Base-by-base conservation (phyloP, 2,329 filamentous ascomycete genomes). In the Pseudocercospora musae region DNA sequence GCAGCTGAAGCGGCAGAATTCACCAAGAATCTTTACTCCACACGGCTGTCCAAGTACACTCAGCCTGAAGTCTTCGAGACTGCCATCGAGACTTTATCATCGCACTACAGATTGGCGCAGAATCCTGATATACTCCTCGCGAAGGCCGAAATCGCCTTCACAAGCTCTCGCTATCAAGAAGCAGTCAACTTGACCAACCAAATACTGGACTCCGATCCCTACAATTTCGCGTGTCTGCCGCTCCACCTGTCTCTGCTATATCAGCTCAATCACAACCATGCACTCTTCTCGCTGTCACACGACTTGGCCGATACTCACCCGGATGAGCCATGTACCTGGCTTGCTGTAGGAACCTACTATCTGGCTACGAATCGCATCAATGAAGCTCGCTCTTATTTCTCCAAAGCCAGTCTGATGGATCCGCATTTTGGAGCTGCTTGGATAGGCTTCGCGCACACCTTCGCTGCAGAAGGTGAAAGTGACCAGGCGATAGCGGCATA, bases 371-470 rank as follows among this genome's bases (percentile, higher is more conserved):
- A 87, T 69, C 93, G 92, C 72, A 92, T 99, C 62, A 90, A 95
- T 3, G 95, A 99, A 78, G 93, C 96, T 9, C 87, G 95, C 10
- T 87, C 94, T 42, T 99, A 95, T 80, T 99, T 99, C 77, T 96
- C 91, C 72, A 99, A 99, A 78, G 91, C 96, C 4, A 96, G 91
- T 68, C 90, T 98, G 81, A 94, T 99, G 88, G 93, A 99, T 73
- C 91, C 94, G 6, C 94, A 98, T 78, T 99, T 96, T 71, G 94
- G 94, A 0, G 91, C 95, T 0, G 95, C 95, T 2, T 99, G 95
- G 95, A 98, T 99, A 67, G 95, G 96, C 1, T 99, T 99, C 73
- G 95, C 95, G 0, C 96, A 99, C 76, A 99, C 95, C 0, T 99
- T 99, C 75, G 95, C 95, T 1, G 93, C 92, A 10, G 95, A 99